Conservation (phyloP, 2,329 filamentous ascomycete genomes). For the Chrysoporthe puriensis region DNA sequence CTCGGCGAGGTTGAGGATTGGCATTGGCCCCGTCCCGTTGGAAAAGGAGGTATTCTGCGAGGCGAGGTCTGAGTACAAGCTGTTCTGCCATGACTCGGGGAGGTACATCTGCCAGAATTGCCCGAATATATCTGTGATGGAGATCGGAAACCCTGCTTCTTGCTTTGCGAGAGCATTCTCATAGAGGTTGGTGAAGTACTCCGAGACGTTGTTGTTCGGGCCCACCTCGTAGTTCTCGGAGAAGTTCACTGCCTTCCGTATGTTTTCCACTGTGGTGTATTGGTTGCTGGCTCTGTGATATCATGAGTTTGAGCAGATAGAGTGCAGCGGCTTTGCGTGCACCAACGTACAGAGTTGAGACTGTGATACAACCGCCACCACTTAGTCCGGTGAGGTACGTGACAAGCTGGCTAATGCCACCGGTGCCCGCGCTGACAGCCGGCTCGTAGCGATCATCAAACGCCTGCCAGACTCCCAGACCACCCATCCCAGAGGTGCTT, state of each 20-base stretch:
- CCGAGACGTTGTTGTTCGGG: neutral
- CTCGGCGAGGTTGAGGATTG: constrained; percentile 35
- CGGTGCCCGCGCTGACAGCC: neutral
- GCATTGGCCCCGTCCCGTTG: constrained; percentile 32
- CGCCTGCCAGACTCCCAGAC: constrained; percentile 4
- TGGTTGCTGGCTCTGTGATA: neutral
- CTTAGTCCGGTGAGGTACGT: constrained; percentile 4
- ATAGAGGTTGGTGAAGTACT: neutral
- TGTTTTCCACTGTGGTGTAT: constrained; percentile 2
- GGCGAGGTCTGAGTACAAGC: constrained; percentile 37
- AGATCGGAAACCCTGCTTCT: neutral
- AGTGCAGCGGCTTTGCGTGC: neutral
- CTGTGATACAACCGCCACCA: neutral
- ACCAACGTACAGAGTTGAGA: neutral
- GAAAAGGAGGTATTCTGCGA: constrained; percentile 36
- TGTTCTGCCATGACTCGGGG: neutral
- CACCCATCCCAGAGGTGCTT: constrained; percentile 2
- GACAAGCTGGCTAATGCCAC: neutral
- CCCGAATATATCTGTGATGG: neutral
- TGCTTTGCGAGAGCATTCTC: neutral
- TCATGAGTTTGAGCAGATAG: neutral
- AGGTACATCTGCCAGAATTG: constrained; percentile 7
- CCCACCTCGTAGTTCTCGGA: neutral
- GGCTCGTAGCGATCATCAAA: neutral
- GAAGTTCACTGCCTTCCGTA: neutral